Conservation (phyloP, 1,139 yeast genomes). For the Saccharomyces pastorianus region DNA sequence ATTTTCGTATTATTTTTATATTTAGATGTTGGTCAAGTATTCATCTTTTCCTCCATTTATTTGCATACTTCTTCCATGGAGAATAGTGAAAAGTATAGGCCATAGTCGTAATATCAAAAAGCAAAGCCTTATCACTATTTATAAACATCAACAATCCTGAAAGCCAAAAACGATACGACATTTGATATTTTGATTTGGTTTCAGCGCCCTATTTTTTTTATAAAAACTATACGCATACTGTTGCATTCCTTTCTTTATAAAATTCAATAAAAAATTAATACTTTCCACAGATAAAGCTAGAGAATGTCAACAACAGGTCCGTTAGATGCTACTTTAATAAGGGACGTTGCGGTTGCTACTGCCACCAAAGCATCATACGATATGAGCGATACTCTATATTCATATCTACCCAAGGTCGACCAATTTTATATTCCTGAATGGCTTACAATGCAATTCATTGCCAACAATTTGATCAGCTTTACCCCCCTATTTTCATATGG, state of each 20-base stretch:
- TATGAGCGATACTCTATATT: constrained; percentile 14
- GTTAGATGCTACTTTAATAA: not conserved
- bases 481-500: constrained; percentile 84
- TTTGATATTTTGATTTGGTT: not conserved
- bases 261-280: not conserved
- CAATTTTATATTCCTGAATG: constrained; percentile 40
- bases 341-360: not conserved
- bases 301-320: not conserved
- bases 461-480: constrained; percentile 47
- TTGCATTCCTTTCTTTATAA: not conserved
- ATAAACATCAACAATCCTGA: not conserved
- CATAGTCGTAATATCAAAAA: not conserved
- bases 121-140: not conserved
- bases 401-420: constrained; percentile 32
- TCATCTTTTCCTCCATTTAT: not conserved
- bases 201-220: not conserved
- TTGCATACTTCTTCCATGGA: not conserved
- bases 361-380: not conserved
- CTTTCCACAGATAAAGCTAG: not conserved
- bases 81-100: not conserved
- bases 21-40: not conserved
- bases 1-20: not conserved
- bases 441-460: constrained; percentile 36
- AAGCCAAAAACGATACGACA: not conserved
- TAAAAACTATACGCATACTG: not conserved